Percentiles rank a stretch among this genome's conserved stretches.
phyloP scores from a whole-genome alignment of 768 basidiomycete species.

The Russula vinacea region DNA sequence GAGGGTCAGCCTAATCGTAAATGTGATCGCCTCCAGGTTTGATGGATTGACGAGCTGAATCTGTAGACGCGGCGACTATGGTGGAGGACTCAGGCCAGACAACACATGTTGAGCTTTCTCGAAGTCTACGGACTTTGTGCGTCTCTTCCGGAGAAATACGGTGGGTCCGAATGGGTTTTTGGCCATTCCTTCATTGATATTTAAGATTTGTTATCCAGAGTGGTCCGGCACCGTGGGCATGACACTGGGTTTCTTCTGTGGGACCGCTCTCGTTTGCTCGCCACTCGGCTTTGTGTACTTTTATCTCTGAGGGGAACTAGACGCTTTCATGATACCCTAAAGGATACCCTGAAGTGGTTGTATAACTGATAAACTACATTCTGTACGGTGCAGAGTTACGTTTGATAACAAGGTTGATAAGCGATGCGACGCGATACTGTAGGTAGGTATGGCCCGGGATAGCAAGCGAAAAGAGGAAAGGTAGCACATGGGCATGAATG shows the following conservation, averaged over 20 bases:
- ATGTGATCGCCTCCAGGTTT: background rate
- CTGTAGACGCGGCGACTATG: conserved; percentile 4
- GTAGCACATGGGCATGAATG: no score
- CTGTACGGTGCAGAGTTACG: background rate
- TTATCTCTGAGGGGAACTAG: background rate
- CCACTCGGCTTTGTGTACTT: conserved; percentile 9
- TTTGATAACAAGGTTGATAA: background rate
- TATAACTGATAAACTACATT: background rate
- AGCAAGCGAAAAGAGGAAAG: no score
- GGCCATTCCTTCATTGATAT: background rate
- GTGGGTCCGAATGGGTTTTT: background rate
- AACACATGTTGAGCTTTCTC: background rate
- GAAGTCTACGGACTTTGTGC: conserved; percentile 8
- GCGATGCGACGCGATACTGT: no score
- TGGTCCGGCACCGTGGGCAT: conserved; percentile 11
- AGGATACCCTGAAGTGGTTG: no score
- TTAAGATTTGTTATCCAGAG: background rate
- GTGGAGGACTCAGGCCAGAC: background rate
- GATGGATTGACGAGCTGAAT: background rate
- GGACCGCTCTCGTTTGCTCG: conserved; percentile 12
- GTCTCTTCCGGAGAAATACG: conserved; percentile 1
- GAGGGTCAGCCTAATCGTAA: background rate
- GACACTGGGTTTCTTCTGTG: conserved; percentile 17
- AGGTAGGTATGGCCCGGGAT: no score
- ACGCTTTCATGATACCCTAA: background rate